These are phyloP conservation scores for Epicoccum nigrum DNA, from an alignment of 2,329 filamentous ascomycete species.

Conservation along the genomic window DNA sequence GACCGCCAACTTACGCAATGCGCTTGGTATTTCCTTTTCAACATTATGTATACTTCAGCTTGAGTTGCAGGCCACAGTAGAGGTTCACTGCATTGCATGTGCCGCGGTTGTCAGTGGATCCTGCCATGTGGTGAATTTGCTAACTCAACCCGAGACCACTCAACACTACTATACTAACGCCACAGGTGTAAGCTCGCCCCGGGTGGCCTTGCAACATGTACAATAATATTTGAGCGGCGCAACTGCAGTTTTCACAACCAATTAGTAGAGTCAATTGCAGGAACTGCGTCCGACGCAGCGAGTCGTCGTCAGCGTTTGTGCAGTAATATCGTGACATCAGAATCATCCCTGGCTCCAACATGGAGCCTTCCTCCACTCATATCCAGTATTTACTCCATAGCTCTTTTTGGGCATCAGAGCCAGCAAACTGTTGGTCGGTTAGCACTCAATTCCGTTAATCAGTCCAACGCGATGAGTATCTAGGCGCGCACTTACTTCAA, in stretches of 20 bases:
- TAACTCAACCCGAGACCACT: conserved; percentile 6
- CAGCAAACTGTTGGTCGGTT: conserved; percentile 62
- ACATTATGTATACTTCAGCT: conserved; percentile 4
- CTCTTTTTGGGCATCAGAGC: conserved; percentile 69
- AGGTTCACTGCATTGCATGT: conserved; percentile 11
- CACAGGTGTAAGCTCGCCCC: conserved; percentile 29
- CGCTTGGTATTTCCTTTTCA: conserved; percentile 1
- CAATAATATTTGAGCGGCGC: not conserved
- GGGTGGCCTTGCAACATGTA: not conserved
- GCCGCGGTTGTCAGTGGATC: conserved; percentile 1
- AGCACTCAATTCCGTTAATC: conserved; percentile 21
- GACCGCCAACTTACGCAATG: conserved; percentile 3
- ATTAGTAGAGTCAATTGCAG: conserved; percentile 10
- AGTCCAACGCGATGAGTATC: not conserved
- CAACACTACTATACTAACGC: conserved; percentile 22
- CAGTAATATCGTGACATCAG: conserved; percentile 13
- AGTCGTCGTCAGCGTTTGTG: conserved; percentile 22
- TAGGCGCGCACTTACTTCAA: conserved; percentile 58
- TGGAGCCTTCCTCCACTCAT: conserved; percentile 45
- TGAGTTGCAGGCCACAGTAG: conserved; percentile 8
- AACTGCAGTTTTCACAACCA: conserved; percentile 10
- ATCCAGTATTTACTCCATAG: conserved; percentile 82
- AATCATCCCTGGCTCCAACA: conserved; percentile 10
- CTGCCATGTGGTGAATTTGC: conserved; percentile 7
- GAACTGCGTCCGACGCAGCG: conserved; percentile 4